Base-by-base conservation (phyloP, 2,329 filamentous ascomycete species). In the Aspergillus quadricinctus region DNA sequence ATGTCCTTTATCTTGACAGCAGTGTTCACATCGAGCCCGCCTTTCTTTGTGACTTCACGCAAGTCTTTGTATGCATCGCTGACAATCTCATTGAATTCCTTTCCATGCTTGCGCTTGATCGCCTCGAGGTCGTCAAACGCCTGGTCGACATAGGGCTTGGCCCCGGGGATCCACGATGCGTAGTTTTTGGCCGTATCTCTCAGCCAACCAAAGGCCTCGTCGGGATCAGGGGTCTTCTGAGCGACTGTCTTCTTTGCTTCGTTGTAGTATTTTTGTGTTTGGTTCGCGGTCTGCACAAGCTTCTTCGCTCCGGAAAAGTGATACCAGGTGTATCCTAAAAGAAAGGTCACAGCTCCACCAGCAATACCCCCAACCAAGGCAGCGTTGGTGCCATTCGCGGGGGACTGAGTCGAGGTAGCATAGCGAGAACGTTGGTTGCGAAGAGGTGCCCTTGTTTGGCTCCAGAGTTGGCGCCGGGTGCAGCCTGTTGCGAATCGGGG, bases 91-190 rank as follows among this genome's bases (percentile, higher is more conserved):
- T 91, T 86, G 6, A 89, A 86, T 68, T 92, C 88, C 0, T 87
- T 80, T 48, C 81, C 79, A 70, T 91, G 87, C 66, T 87, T 87
- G 61, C 83, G 73, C 48, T 85, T 82, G 29, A 92, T 79, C 31
- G 80, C 83, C 50, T 91, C 88, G 46, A 89, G 77, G 63, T 91
- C 88, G 25, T 87, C 78, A 72, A 92, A 92, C 0, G 83, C 83
- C 1, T 78, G 73, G 66, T 92, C 87, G 49, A 92, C 83, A 64
- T 88, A 90, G 49, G 79, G 74, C 29, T 82, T 81, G 2, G 85
- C 88, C 11, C 89, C 89, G 0, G 89, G 89, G 29, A 92, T 82
- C 79, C 87, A 89, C 2, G 77, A 78, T 2, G 87, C 86, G 66
- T 92, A 92, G 25, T 84, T 84, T 67, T 84, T 84, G 28, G 84